These are phyloP conservation scores for Phytophthora pisi DNA, from an alignment of 352 stramenopile genomes.

Conservation along the genomic window DNA sequence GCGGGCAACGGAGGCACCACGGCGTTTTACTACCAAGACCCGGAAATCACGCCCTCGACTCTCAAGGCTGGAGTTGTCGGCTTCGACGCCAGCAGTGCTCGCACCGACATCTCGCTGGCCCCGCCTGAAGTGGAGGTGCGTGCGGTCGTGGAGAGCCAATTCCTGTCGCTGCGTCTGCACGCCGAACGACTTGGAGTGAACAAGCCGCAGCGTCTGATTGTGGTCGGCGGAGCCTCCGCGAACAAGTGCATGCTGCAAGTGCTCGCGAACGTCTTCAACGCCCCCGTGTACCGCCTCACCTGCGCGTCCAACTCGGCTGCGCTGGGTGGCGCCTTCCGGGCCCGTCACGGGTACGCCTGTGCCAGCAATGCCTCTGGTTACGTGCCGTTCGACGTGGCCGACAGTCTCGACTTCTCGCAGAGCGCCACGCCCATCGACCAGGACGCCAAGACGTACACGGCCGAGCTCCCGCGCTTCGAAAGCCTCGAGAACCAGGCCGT, in stretches of 20 bases:
- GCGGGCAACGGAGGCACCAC: slow-evolving; percentile 53
- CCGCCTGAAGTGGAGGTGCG: slow-evolving; percentile 48
- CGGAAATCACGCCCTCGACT: slow-evolving; percentile 72
- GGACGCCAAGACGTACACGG: slow-evolving; percentile 41
- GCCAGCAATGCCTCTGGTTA: slow-evolving; percentile 24
- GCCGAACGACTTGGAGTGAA: slow-evolving; percentile 59
- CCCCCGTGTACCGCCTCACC: slow-evolving; percentile 51
- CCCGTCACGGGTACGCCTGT: slow-evolving; percentile 47
- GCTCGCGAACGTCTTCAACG: slow-evolving; percentile 65
- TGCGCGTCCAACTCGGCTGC: slow-evolving; percentile 57
- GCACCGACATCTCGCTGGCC: slow-evolving; percentile 21
- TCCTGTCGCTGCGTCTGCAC: slow-evolving; percentile 61
- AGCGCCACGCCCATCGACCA: slow-evolving; percentile 36
- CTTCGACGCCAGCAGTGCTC: slow-evolving; percentile 40
- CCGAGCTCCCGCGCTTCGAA: slow-evolving; percentile 42
- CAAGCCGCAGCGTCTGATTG: slow-evolving; percentile 58
- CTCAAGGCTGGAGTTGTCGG: slow-evolving; percentile 47
- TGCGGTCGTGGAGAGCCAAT: slow-evolving; percentile 73
- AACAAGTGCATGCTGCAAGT: slow-evolving; percentile 66
- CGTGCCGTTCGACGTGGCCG: slow-evolving; percentile 43
- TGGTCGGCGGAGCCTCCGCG: slow-evolving; percentile 62
- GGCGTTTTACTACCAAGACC: slow-evolving; percentile 68
- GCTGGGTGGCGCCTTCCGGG: slow-evolving; percentile 56
- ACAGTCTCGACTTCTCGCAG: slow-evolving; percentile 48
- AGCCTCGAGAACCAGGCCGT: slow-evolving; percentile 47